Conservation (phyloP, 805 yeast species). For the Spathaspora hagerdaliae region DNA sequence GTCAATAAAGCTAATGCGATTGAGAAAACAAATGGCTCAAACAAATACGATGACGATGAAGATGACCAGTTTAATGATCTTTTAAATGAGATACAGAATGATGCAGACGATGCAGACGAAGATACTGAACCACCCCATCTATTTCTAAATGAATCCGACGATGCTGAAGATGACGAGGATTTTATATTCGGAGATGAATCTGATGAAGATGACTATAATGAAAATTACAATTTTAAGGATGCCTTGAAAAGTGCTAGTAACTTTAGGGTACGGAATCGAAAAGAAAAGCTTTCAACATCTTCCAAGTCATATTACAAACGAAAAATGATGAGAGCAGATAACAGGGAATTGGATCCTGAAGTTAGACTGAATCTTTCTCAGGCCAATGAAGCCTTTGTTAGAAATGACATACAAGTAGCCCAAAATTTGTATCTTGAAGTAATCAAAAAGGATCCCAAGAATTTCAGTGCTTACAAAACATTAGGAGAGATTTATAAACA, state of each 20-base stretch:
- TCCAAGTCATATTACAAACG: slow-evolving; percentile 36
- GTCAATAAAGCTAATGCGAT: slow-evolving; percentile 1
- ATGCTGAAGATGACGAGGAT: slow-evolving; percentile 6
- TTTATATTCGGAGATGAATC: slow-evolving; percentile 17
- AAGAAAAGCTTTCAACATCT: slow-evolving; percentile 26
- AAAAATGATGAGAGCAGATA: slow-evolving; percentile 28
- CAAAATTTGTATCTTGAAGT: slow-evolving; percentile 61
- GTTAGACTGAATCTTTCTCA: slow-evolving; percentile 59
- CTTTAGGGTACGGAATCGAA: slow-evolving; percentile 45
- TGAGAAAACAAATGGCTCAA: neutral
- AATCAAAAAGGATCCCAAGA: slow-evolving; percentile 70
- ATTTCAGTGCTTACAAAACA: slow-evolving; percentile 81
- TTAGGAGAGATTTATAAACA: slow-evolving; percentile 77
- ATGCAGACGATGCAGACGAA: slow-evolving; percentile 4
- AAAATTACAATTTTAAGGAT: slow-evolving; percentile 50
- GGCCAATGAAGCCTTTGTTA: slow-evolving; percentile 80
- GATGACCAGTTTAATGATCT: slow-evolving; percentile 9
- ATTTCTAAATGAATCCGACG: slow-evolving; percentile 5
- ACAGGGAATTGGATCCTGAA: slow-evolving; percentile 63
- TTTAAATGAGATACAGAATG: slow-evolving; percentile 4
- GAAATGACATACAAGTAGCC: slow-evolving; percentile 57
- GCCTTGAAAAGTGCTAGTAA: slow-evolving; percentile 67
- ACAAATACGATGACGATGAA: neutral
- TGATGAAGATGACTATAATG: slow-evolving; percentile 37
- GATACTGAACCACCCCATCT: neutral